phyloP scores from a whole-genome alignment of 1,284 basidiomycete species.

The Cutaneotrichosporon daszewskae region DNA sequence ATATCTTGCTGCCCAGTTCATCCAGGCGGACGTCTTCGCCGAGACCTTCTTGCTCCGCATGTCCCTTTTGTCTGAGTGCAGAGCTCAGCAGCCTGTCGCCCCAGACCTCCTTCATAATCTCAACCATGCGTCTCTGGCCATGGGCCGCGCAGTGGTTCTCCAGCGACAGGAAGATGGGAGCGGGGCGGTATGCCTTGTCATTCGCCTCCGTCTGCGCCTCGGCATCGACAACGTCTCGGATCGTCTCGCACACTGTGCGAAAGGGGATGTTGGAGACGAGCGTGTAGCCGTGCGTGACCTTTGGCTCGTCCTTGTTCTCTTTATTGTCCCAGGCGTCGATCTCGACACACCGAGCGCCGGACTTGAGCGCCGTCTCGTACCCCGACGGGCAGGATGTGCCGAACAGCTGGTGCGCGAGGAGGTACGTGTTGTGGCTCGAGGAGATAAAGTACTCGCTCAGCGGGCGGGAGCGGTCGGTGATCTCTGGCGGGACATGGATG shows the following conservation, averaged over 20 bases:
- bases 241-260: slow-evolving; percentile 14
- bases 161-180: slow-evolving; percentile 12
- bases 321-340: slow-evolving; percentile 19
- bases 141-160: slow-evolving; percentile 16
- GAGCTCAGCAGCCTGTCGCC: slow-evolving; percentile 7
- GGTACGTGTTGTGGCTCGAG: slow-evolving; percentile 95
- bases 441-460: slow-evolving; percentile 86
- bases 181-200: background rate
- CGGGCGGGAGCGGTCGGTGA: slow-evolving; percentile 51
- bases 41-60: too few species aligned
- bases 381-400: slow-evolving; percentile 10
- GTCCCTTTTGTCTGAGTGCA: background rate
- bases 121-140: slow-evolving; percentile 16
- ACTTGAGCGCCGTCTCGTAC: slow-evolving; percentile 9
- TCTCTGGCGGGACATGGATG: slow-evolving; percentile 4
- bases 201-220: background rate
- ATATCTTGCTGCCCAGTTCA: slow-evolving; percentile 11
- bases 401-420: slow-evolving; percentile 55
- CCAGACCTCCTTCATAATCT: slow-evolving; percentile 14
- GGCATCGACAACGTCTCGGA: slow-evolving; percentile 9
- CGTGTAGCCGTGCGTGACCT: slow-evolving; percentile 20
- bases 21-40: slow-evolving; percentile 4
- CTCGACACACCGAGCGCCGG: slow-evolving; percentile 18
- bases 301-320: slow-evolving; percentile 10
- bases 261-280: slow-evolving; percentile 17